Conservation (phyloP, 305 asterid genomes). For the Fraxinus baroniana region DNA sequence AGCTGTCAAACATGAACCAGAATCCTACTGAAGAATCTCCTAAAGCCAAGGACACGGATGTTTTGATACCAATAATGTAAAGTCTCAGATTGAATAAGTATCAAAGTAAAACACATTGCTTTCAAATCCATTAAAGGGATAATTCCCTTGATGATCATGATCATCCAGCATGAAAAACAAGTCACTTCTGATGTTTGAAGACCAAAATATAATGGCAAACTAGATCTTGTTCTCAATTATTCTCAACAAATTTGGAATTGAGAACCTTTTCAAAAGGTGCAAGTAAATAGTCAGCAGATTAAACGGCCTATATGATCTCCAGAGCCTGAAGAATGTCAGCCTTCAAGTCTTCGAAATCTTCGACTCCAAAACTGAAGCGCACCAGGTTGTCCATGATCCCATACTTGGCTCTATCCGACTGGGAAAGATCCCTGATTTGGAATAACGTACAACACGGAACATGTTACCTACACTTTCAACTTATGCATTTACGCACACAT, state of each 20-base stretch:
- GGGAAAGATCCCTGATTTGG: constrained; percentile 63
- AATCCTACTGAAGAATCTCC: neutral
- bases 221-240: neutral
- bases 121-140: neutral
- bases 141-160: neutral
- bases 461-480: neutral
- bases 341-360: constrained; percentile 82
- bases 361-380: constrained; percentile 96
- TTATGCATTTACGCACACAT: neutral
- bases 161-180: neutral
- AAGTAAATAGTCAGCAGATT: constrained; percentile 20
- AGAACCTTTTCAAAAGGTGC: neutral
- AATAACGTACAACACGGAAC: neutral
- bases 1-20: neutral
- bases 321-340: constrained; percentile 89
- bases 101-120: neutral
- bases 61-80: neutral
- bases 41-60: neutral
- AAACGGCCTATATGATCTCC: constrained; percentile 55
- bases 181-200: neutral
- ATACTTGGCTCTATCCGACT: constrained; percentile 61
- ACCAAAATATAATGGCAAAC: neutral
- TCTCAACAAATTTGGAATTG: neutral
- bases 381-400: constrained; percentile 93
- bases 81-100: neutral